phyloP scores from a whole-genome alignment of 306 rosid genomes.

The Prunus davidiana region DNA sequence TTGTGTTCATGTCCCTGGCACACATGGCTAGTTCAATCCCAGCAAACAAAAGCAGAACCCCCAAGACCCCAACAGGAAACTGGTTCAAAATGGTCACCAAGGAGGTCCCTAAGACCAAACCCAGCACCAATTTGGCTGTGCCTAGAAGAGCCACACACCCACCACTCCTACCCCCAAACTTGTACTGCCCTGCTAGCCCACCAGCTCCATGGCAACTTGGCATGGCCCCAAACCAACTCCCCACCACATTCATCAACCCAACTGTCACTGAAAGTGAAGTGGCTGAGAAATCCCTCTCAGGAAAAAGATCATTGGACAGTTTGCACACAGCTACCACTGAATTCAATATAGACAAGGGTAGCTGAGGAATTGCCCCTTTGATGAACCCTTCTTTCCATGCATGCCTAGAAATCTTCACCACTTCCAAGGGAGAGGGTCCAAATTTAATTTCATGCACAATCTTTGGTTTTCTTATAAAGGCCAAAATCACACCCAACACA shows the following conservation, averaged over 20 bases:
- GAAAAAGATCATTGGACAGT: conserved; percentile 57
- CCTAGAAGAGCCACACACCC: conserved; percentile 74
- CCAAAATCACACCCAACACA: conserved; percentile 55
- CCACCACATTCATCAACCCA: conserved; percentile 62
- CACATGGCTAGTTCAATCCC: conserved; percentile 73
- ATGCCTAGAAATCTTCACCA: conserved; percentile 42
- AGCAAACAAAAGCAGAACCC: conserved; percentile 57
- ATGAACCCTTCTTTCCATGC: conserved; percentile 68
- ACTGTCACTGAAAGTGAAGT: conserved; percentile 58
- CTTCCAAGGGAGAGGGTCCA: conserved; percentile 52
- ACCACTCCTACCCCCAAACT: conserved; percentile 79
- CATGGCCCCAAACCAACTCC: conserved; percentile 75
- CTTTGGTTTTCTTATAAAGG: conserved; percentile 47
- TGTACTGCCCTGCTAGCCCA: conserved; percentile 68
- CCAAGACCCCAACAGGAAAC: conserved; percentile 62
- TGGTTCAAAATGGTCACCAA: conserved; percentile 49
- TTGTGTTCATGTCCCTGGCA: conserved; percentile 52
- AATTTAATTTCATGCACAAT: conserved; percentile 44
- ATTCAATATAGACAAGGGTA: conserved; percentile 55
- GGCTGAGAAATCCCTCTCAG: conserved; percentile 46
- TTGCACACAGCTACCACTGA: conserved; percentile 62
- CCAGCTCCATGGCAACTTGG: conserved; percentile 75
- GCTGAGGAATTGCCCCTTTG: conserved; percentile 64
- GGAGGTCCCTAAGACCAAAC: conserved; percentile 57
- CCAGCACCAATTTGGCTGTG: conserved; percentile 46